Evolutionary conservation across 176 grass and related monocot species (phyloP).

Genomic region (Triticum dicoccoides): DNA sequence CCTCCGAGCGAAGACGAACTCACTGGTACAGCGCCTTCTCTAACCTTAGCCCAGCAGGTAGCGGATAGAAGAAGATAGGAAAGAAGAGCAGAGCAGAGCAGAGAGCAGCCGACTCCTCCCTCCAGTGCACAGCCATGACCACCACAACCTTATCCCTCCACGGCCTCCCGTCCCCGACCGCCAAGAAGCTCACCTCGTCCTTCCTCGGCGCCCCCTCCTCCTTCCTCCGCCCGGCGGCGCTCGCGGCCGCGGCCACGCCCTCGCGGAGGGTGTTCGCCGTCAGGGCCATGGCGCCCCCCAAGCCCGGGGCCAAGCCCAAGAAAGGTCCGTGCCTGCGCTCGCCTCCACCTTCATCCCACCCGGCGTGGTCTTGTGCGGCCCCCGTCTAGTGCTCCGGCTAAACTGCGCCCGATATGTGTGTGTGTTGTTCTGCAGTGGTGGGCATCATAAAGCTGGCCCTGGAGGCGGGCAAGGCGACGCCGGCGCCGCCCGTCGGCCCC

Average conservation of each 20-base stretch:
- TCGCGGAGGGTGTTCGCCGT: conserved; percentile 53
- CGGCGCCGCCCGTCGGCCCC: conserved; percentile 89
- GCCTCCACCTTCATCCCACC: not conserved
- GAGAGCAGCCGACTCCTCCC: not conserved
- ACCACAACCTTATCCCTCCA: conserved; percentile 58
- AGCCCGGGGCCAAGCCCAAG: conserved; percentile 79
- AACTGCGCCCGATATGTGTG: not conserved
- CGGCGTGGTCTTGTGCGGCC: not conserved
- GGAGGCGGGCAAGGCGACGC: conserved; percentile 96
- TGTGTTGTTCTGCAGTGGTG: conserved; percentile 46
- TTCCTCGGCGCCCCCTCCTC: conserved; percentile 46
- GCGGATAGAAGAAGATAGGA: conserved; percentile 37
- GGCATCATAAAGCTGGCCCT: conserved; percentile 76
- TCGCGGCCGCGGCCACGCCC: conserved; percentile 16
- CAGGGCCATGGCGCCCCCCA: conserved; percentile 84
- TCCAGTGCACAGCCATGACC: conserved; percentile 58
- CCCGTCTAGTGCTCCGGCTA: not conserved
- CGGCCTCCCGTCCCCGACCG: conserved; percentile 44
- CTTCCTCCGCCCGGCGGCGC: conserved; percentile 26
- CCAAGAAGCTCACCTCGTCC: conserved; percentile 55
- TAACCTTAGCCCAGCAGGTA: not conserved
- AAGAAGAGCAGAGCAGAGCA: not conserved
- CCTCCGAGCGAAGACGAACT: not conserved
- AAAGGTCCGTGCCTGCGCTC: conserved; percentile 47
- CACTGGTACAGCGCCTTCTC: fast-evolving